phyloP scores from a whole-genome alignment of 176 grass and related monocot genomes.

The Dendrocalamus sinicus region DNA sequence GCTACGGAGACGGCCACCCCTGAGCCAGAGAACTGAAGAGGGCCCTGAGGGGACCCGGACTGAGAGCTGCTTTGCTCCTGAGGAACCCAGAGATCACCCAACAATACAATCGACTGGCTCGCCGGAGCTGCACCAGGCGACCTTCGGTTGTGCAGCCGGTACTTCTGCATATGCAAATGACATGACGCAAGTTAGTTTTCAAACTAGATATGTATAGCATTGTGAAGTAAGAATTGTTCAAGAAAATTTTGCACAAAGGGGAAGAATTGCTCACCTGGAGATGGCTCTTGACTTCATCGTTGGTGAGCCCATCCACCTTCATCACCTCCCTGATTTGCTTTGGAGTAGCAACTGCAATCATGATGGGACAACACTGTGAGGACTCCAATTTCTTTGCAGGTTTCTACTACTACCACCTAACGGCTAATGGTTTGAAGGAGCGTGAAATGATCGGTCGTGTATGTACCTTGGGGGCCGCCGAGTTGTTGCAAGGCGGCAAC shows the following conservation, averaged over 20 bases:
- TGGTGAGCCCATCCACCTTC: conserved; percentile 95
- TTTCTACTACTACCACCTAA: background rate
- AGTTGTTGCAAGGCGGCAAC: conserved; percentile 72
- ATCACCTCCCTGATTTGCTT: conserved; percentile 98
- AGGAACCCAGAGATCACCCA: conserved; percentile 58
- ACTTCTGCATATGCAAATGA: conserved; percentile 69
- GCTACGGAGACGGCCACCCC: conserved; percentile 53
- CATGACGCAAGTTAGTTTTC: conserved; percentile 39
- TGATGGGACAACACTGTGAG: conserved; percentile 25
- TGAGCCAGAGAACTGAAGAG: conserved; percentile 64
- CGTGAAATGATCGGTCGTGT: conserved; percentile 11
- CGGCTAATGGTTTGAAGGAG: background rate
- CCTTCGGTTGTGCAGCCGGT: conserved; percentile 81
- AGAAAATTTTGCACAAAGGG: background rate
- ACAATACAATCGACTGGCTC: conserved; percentile 45
- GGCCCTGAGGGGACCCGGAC: conserved; percentile 72
- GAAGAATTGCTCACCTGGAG: conserved; percentile 68
- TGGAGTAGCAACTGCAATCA: conserved; percentile 83
- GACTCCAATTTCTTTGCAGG: background rate
- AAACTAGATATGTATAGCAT: background rate
- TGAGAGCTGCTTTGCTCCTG: conserved; percentile 70
- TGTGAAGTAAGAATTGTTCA: background rate
- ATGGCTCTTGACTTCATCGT: conserved; percentile 99
- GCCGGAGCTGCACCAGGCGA: conserved; percentile 14
- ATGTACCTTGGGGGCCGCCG: conserved; percentile 87